A percentile compares a stretch with the other conserved stretches of the same genome.
Conservation (phyloP, 2,329 filamentous ascomycete species). For the Aspergillus cejpii region DNA sequence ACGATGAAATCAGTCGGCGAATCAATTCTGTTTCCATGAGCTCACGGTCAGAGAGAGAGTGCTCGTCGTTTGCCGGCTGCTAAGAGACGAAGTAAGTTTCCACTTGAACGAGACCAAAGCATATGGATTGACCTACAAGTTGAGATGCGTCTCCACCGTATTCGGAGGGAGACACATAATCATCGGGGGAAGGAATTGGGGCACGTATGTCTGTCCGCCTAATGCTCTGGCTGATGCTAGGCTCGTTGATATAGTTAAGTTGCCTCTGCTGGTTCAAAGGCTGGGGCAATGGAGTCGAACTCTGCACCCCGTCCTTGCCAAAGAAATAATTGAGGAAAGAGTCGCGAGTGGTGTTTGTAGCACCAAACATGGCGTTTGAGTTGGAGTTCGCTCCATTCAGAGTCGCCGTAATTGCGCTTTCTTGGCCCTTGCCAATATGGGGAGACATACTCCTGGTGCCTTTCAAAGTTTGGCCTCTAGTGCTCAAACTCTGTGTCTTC, state of each 20-base stretch:
- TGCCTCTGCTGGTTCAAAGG: constrained; percentile 52
- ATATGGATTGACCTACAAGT: constrained; percentile 41
- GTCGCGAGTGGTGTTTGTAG: constrained; percentile 63
- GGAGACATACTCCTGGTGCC: constrained; percentile 75
- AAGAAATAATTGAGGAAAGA: constrained; percentile 99
- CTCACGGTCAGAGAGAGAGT: constrained; percentile 88
- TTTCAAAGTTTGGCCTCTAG: constrained; percentile 57
- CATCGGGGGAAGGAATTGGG: constrained; percentile 41
- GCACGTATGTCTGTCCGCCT: constrained; percentile 54
- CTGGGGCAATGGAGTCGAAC: constrained; percentile 41
- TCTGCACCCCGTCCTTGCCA: constrained; percentile 68
- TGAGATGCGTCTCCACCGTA: constrained; percentile 40
- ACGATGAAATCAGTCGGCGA: constrained; percentile 89
- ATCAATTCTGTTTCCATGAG: constrained; percentile 97
- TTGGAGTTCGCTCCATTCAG: constrained; percentile 60
- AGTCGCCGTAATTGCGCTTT: constrained; percentile 61
- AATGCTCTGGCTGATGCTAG: constrained; percentile 76
- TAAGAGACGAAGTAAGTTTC: constrained; percentile 15
- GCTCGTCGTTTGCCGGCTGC: constrained; percentile 55
- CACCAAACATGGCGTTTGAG: constrained; percentile 58
- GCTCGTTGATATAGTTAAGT: constrained; percentile 70
- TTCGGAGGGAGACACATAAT: constrained; percentile 34
- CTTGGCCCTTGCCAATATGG: constrained; percentile 54
- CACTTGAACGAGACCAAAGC: not conserved
- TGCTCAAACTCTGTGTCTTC: constrained; percentile 47